Conservation (phyloP, 2,329 filamentous ascomycete species). For the Cryphonectria nitschkei region DNA sequence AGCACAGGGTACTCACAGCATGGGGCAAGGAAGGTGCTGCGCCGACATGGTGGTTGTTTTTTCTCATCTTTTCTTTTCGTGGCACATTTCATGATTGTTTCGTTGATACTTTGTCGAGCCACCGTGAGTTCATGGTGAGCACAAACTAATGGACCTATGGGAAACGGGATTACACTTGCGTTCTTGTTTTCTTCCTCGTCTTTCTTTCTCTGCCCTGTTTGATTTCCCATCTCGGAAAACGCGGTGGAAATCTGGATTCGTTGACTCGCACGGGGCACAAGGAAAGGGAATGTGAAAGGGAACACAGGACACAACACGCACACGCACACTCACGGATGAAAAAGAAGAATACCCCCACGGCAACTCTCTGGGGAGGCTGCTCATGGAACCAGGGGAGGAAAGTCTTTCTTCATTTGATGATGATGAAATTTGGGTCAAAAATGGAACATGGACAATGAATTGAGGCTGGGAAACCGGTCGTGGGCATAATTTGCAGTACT, state of each 20-base stretch:
- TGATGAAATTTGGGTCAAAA: background rate
- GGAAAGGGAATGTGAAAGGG: background rate
- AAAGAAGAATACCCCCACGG: conserved; percentile 4
- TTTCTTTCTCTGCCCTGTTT: background rate
- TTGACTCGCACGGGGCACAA: background rate
- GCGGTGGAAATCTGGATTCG: background rate
- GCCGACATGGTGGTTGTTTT: background rate
- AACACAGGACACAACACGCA: background rate
- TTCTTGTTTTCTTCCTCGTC: background rate
- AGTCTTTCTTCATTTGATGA: conserved; percentile 3
- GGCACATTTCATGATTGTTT: conserved; percentile 9
- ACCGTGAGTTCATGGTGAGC: background rate
- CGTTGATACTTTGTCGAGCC: conserved; percentile 10
- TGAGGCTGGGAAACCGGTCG: conserved; percentile 2
- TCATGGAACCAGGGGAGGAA: background rate
- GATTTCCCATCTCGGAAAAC: background rate
- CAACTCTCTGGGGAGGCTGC: background rate
- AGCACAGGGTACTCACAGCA: background rate
- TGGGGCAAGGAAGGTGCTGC: background rate
- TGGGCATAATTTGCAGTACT: conserved; percentile 8
- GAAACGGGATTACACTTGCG: background rate
- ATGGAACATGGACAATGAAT: background rate
- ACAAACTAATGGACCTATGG: conserved; percentile 1
- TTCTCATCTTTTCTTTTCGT: background rate
- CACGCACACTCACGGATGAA: background rate